Base-by-base conservation (phyloP, 2,329 filamentous ascomycete genomes). In the Hypoxylon sp. region DNA sequence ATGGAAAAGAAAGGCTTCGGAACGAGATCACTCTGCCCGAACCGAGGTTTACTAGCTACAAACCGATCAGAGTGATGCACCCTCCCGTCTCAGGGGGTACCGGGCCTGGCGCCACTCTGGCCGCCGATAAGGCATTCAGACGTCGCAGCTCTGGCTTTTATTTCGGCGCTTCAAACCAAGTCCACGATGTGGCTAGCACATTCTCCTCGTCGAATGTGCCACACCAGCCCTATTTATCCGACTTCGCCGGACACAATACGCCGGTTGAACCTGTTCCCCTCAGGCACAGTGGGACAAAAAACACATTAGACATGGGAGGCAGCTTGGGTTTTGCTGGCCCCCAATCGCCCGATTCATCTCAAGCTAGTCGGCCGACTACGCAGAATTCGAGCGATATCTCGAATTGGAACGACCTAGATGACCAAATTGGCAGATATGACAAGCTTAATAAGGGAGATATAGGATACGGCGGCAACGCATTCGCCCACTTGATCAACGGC, bases 21-120 rank as follows among this genome's bases (percentile, higher is more conserved):
- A 97, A 96, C 73, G 96, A 99, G 76, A 90, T 95, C 4, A 93
- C 96, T 36, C 85, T 92, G 64, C 95, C 95, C 0, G 93, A 97
- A 71, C 96, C 96, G 18, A 87, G 89, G 18, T 99, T 93, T 76
- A 92, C 89, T 58, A 84, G 89, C 0, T 98, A 97, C 80, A 97
- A 94, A 76, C 87, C 91, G 2, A 79, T 83, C 36, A 80, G 85
- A 5, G 80, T 83, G 30, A 85, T 85, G 82, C 79, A 81, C 18
- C 75, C 74, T 44, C 76, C 80, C 0, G 71, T 74, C 2, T 75
- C 76, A 3, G 71, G 70, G 1, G 74, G 76, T 3, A 79, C 77
- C 49, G 79, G 82, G 0, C 77, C 82, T 2, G 83, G 80, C 32
- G 81, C 85, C 20, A 84, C 79, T 65, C 77, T 88, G 2, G 82